These are phyloP conservation scores for Borealophlyctis nickersoniae DNA, from an alignment of 192 early-diverging fungal species.

Conservation along the genomic window DNA sequence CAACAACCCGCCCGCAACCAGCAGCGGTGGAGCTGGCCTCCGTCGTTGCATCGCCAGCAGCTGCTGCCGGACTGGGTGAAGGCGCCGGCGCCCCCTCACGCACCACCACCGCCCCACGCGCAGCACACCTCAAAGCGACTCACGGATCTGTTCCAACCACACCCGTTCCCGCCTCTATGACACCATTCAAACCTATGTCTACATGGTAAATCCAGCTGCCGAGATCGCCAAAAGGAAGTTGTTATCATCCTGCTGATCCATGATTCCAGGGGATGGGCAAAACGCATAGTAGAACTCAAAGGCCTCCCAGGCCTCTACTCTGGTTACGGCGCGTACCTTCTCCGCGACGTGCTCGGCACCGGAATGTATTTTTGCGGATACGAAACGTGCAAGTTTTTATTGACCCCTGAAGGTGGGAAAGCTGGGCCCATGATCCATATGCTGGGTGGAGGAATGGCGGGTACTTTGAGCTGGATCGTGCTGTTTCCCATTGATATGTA, in stretches of 20 bases:
- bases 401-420: slow-evolving; percentile 15
- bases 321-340: slow-evolving; percentile 39
- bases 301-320: slow-evolving; percentile 46
- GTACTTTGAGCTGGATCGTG: slow-evolving; percentile 46
- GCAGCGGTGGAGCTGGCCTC: slow-evolving; percentile 2
- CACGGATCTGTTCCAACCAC: slow-evolving; percentile 7
- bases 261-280: slow-evolving; percentile 37
- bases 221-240: neutral
- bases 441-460: slow-evolving; percentile 49
- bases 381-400: slow-evolving; percentile 37
- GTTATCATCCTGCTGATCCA: no score
- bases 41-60: slow-evolving; percentile 17
- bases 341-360: slow-evolving; percentile 43
- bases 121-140: neutral
- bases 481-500: slow-evolving; percentile 56
- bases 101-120: slow-evolving; percentile 2
- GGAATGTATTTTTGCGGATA: slow-evolving; percentile 49
- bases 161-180: neutral
- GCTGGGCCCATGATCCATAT: slow-evolving; percentile 40
- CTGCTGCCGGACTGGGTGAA: slow-evolving; percentile 39
- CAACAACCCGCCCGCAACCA: neutral
- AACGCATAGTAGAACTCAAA: slow-evolving; percentile 36
- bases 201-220: neutral
- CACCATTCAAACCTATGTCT: neutral
- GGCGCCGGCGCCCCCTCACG: slow-evolving; percentile 20